Base-by-base conservation (phyloP, 2,329 filamentous ascomycete genomes). In the Microdochium bolleyi region DNA sequence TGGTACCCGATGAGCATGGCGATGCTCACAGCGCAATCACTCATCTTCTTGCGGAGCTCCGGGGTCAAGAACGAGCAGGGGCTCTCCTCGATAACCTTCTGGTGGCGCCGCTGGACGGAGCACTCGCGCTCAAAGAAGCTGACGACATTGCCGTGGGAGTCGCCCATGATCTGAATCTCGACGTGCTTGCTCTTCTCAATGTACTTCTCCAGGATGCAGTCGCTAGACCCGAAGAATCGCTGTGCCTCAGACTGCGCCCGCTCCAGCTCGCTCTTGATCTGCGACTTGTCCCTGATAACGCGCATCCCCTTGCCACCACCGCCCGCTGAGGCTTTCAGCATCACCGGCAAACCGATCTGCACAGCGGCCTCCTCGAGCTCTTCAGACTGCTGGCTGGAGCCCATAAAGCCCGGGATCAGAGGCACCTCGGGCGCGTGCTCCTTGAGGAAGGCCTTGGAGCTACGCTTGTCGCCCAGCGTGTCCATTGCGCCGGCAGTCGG, bases 381-480 rank as follows among this genome's bases (percentile, higher is more conserved):
- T 2, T 51, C 51, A 3, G 44, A 82, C 54, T 84, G 78, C 68
- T 86, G 83, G 46, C 86, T 83, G 1, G 73, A 66, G 34, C 82
- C 83, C 61, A 86, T 82, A 56, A 88, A 85, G 13, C 85, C 85
- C 1, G 85, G 85, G 50, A 89, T 83, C 53, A 85, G 87, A n/a
- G 84, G 84, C 1, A 89, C 84, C 3, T 81, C 79, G 37, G 85
- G 63, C 24, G 61, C 84, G 24, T 79, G 76, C 22, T 76, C 83
- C 78, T 88, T 87, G 57, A 87, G 85, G 57, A 86, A 55, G 5
- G 55, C 80, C 60, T 88, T 87, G 3, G 68, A 68, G 55, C 66
- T 57, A 1, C 83, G 83, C 54, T 82, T 78, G 58, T 67, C 58
- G 9, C 60, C 61, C 3, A 61, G 63, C 46, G 51, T 57, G 2